These are phyloP conservation scores for Piper betle DNA, from an alignment of 164 flowering plant species.

Conservation along the genomic window DNA sequence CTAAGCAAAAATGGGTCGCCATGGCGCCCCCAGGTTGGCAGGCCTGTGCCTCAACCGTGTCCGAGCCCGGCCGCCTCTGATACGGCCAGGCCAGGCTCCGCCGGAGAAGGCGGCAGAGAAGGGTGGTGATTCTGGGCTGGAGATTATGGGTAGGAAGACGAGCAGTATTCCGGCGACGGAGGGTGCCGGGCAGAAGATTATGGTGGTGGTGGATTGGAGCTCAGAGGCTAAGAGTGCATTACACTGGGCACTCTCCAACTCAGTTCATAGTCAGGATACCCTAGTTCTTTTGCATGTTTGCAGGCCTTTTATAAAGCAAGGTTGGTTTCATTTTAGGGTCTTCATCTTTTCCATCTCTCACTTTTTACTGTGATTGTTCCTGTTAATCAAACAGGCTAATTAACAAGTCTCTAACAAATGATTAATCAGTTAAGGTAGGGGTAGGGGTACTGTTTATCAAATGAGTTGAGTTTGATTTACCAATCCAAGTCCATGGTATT, in stretches of 20 bases:
- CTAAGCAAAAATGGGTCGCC: no score
- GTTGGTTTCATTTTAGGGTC: no score
- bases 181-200: conserved; percentile 39
- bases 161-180: no score
- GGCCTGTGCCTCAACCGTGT: conserved; percentile 47
- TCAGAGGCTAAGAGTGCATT: conserved; percentile 63
- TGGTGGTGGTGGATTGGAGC: conserved; percentile 75
- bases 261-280: conserved; percentile 55
- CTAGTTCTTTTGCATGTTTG: conserved; percentile 58
- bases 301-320: conserved; percentile 29
- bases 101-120: conserved; percentile 7
- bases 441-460: no score
- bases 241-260: conserved; percentile 75
- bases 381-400: no score
- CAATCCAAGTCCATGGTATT: no score
- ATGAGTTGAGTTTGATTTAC: no score
- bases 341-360: no score
- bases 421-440: no score
- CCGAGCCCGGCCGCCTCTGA: conserved; percentile 45
- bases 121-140: conserved; percentile 7
- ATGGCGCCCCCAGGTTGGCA: conserved; percentile 31
- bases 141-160: no score
- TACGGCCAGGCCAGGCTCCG: conserved; percentile 13
- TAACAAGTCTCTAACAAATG: no score
- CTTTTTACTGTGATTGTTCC: no score